These are phyloP conservation scores for Bombardia bombarda DNA, from an alignment of 495 filamentous ascomycete species.

Conservation along the genomic window DNA sequence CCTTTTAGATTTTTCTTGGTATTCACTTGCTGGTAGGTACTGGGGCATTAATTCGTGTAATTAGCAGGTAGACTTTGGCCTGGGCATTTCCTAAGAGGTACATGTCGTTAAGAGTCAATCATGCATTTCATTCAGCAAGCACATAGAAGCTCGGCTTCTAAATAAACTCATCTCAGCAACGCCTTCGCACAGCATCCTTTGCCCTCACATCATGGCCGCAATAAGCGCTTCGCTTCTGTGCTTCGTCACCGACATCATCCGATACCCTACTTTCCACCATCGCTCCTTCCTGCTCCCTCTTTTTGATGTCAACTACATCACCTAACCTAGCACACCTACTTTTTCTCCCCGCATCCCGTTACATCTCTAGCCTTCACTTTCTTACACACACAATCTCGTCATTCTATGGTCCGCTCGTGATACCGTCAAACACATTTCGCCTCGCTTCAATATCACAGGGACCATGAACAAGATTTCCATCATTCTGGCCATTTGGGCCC, in stretches of 20 bases:
- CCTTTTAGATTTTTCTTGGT: no score
- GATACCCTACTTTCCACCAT: not conserved
- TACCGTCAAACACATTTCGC: not conserved
- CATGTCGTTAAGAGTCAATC: no score
- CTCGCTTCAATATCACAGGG: not conserved
- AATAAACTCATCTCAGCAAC: no score
- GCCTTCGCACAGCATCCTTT: no score
- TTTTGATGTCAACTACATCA: no score
- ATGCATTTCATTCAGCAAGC: no score
- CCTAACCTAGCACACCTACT: no score
- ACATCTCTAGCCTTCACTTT: not conserved
- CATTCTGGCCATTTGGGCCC: slow-evolving; percentile 3
- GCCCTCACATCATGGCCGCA: not conserved
- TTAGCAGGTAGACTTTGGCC: no score
- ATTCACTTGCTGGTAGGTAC: no score
- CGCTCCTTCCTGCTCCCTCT: not conserved
- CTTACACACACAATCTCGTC: not conserved
- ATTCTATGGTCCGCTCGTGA: not conserved
- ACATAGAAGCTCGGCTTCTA: no score
- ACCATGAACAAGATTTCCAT: slow-evolving; percentile 6
- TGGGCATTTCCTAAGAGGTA: no score
- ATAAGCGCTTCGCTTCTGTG: not conserved
- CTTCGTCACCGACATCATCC: not conserved
- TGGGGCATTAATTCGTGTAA: no score
- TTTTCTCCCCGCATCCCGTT: not conserved